These are phyloP conservation scores for Nitzschia sp. DNA, from an alignment of 108 stramenopile species.

Conservation along the genomic window DNA sequence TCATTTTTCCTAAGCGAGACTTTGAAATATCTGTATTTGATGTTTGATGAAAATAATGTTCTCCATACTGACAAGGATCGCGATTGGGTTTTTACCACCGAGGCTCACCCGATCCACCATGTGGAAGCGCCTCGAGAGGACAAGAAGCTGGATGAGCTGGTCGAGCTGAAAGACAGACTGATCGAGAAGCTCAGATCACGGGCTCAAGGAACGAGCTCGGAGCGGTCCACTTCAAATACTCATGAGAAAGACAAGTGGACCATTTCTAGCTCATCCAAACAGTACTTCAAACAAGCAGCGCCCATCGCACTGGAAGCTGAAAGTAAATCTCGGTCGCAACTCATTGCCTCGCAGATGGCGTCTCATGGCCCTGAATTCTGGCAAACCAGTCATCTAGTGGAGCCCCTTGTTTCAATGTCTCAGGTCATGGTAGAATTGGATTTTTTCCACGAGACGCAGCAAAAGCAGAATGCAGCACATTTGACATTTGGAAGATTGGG, in stretches of 20 bases:
- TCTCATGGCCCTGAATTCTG: not conserved
- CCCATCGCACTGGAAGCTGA: conserved; percentile 14
- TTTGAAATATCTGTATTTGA: conserved; percentile 94
- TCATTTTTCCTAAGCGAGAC: conserved; percentile 96
- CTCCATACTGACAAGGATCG: conserved; percentile 66
- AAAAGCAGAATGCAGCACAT: conserved; percentile 35
- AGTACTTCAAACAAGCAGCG: conserved; percentile 14
- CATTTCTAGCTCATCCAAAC: not conserved
- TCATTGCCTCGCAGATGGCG: not conserved
- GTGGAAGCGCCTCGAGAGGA: conserved; percentile 14
- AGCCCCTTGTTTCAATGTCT: conserved; percentile 8
- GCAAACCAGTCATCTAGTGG: not conserved
- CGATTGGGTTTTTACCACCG: conserved; percentile 93
- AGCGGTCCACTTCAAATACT: not conserved
- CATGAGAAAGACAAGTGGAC: conserved; percentile 31
- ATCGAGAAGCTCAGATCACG: conserved; percentile 6
- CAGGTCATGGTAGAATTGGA: conserved; percentile 5
- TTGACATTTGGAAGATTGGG: conserved; percentile 38
- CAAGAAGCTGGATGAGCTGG: not conserved
- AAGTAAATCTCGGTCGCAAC: not conserved
- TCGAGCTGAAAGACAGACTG: conserved; percentile 9
- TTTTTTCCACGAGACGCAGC: conserved; percentile 23
- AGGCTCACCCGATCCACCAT: conserved; percentile 92
- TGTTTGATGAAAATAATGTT: conserved; percentile 86
- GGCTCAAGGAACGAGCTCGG: not conserved